Percentiles rank a stretch among this genome's conserved stretches.
Evolutionary conservation across 2,329 filamentous ascomycete species (phyloP).

Genomic region (Paraconiothyrium sp.): DNA sequence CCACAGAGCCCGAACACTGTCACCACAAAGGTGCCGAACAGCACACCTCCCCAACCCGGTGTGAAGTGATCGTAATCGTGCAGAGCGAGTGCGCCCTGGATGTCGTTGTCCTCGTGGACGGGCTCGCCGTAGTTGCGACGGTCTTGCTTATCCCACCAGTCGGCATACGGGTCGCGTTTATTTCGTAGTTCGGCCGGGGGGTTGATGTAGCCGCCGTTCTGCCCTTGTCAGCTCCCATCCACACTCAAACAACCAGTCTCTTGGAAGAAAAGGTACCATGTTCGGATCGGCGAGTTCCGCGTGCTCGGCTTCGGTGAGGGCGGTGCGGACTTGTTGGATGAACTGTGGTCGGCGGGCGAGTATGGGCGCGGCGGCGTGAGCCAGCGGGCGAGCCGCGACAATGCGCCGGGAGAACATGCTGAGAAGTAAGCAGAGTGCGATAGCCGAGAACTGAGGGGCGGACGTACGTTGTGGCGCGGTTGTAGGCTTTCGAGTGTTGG

Average conservation of each 20-base stretch:
- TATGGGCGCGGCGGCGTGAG: constrained; percentile 46
- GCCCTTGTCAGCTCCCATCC: constrained; percentile 24
- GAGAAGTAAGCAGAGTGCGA: constrained; percentile 52
- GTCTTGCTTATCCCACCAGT: constrained; percentile 99
- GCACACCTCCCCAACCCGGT: constrained; percentile 74
- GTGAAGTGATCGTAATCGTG: constrained; percentile 88
- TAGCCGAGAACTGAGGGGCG: constrained; percentile 24
- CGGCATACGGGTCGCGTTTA: constrained; percentile 89
- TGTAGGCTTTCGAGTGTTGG: constrained; percentile 29
- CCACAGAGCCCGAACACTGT: constrained; percentile 52
- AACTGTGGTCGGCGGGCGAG: constrained; percentile 42
- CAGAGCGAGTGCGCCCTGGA: constrained; percentile 87
- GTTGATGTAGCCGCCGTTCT: constrained; percentile 89
- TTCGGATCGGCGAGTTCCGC: constrained; percentile 64
- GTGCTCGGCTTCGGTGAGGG: constrained; percentile 43
- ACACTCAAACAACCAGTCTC: background rate
- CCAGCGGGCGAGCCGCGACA: constrained; percentile 53
- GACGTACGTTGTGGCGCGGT: constrained; percentile 40
- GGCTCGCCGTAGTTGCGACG: constrained; percentile 96
- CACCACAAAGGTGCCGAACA: constrained; percentile 56
- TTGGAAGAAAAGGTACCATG: constrained; percentile 64
- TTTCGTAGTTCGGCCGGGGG: constrained; percentile 83
- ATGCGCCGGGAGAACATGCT: constrained; percentile 57
- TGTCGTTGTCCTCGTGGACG: constrained; percentile 95
- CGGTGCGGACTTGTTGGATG: constrained; percentile 48